Conservation (phyloP, 2,329 filamentous ascomycete genomes). For the Zymoseptoria tritici region DNA sequence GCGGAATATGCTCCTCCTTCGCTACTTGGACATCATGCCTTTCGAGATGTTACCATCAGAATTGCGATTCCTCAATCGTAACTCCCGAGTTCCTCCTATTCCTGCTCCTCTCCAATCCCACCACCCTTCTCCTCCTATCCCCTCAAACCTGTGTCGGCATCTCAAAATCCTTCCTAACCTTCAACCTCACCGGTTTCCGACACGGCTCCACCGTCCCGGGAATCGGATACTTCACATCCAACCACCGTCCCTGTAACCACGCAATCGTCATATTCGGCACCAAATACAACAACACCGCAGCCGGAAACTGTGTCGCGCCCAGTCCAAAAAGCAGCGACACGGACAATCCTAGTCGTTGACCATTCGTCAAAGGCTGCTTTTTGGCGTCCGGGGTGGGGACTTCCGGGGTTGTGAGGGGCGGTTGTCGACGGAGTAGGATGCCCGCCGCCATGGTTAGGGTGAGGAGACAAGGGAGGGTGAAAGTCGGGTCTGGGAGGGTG, state of each 20-base stretch:
- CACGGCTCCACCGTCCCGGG: conserved; percentile 20
- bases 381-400: conserved; percentile 2
- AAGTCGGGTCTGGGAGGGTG: conserved; percentile 44
- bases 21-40: too few species aligned
- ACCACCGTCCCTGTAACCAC: conserved; percentile 16
- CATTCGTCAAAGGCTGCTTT: background rate
- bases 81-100: background rate
- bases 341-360: background rate
- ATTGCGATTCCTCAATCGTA: too few species aligned
- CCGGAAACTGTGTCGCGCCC: conserved; percentile 31
- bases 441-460: conserved; percentile 16
- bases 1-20: too few species aligned
- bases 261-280: conserved; percentile 15
- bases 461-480: conserved; percentile 12
- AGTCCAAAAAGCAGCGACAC: conserved; percentile 22
- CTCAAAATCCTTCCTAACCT: conserved; percentile 14
- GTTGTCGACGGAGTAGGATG: conserved; percentile 15
- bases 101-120: background rate
- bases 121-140: too few species aligned
- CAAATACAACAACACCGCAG: conserved; percentile 37
- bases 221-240: conserved; percentile 23
- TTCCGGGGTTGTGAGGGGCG: background rate
- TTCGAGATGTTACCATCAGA: too few species aligned
- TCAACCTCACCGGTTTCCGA: conserved; percentile 19
- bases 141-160: background rate